Evolutionary conservation across 306 rosid genomes (phyloP), one percentile per base, ranked within the genome.

Genomic region (Ceratonia siliqua): DNA sequence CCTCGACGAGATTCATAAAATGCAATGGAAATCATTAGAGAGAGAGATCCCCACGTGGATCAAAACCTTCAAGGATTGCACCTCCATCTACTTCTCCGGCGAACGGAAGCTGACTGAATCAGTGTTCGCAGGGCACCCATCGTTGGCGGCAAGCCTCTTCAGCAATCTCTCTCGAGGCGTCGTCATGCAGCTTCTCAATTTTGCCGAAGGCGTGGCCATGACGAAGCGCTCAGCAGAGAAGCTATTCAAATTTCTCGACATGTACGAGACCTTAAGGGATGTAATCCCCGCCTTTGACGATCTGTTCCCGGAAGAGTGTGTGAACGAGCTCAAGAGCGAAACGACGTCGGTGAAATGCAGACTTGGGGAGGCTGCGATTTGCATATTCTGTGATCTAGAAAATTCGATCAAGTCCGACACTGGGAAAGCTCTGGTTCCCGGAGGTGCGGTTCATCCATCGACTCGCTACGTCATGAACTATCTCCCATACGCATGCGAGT

Each of bases 171-270:
- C 82, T 13, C 85, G 84, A 15, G 82, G 81, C 13, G 71, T 83
- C 0, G 82, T 83, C 41, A 77, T 87, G 1, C 91, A 82, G 27
- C 83, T 87, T 0, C 80, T 89, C 11, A 87, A 89, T 71, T 89
- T 89, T 32, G 87, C 87, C 0, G 90, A 85, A 64, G 92, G 88
- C 0, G 81, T 84, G 0, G 83, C 92, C 6, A 75, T 89, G 90
- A 79, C 90, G 2, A 89, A 81, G 25, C 88, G 88, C 6, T 83
- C 94, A 0, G 79, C 75, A 0, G 94, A 89, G 82, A 89, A 89
- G 52, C 81, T 89, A 14, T 89, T 89, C 77, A 89, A 89, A 62
- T 58, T 82, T 24, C 86, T 89, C 0, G 94, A 89, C 80, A 87
- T 89, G 88, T 89, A 79, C 33, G 91, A 89, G 81, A 70, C 87